phyloP scores from a whole-genome alignment of 345 rosid species.

The Pugionium dolabratum region DNA sequence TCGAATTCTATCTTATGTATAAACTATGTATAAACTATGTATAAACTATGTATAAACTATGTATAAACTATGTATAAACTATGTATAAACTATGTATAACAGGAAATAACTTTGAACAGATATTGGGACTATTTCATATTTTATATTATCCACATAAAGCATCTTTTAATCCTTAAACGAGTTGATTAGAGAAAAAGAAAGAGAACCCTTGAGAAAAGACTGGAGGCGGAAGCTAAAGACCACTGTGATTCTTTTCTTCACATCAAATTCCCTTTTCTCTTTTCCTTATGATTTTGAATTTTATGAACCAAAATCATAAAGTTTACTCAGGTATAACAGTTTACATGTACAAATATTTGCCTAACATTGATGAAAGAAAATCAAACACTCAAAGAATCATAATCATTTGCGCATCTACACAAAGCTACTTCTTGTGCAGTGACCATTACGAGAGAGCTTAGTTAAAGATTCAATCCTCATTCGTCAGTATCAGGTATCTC shows the following conservation, averaged over 20 bases:
- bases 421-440: conserved; percentile 4
- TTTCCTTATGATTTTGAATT: neutral
- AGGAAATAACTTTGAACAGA: neutral
- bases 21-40: no score
- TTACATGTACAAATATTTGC: conserved; percentile 15
- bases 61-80: no score
- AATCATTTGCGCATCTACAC: conserved; percentile 21
- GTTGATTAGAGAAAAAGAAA: conserved; percentile 3
- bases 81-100: no score
- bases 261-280: conserved; percentile 15
- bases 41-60: no score
- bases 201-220: conserved; percentile 23
- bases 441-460: neutral
- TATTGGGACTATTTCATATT: neutral
- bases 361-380: conserved; percentile 3
- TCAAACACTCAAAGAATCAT: conserved; percentile 5
- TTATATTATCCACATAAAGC: neutral
- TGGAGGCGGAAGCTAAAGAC: conserved; percentile 29
- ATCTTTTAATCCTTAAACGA: conserved; percentile 22
- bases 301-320: conserved; percentile 1
- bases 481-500: conserved; percentile 25
- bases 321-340: neutral
- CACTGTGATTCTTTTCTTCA: conserved; percentile 32
- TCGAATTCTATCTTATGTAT: no score
- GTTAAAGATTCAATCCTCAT: conserved; percentile 15